These are phyloP conservation scores for Pyrenophora seminiperda DNA, from an alignment of 2,329 filamentous ascomycete genomes.

Conservation along the genomic window DNA sequence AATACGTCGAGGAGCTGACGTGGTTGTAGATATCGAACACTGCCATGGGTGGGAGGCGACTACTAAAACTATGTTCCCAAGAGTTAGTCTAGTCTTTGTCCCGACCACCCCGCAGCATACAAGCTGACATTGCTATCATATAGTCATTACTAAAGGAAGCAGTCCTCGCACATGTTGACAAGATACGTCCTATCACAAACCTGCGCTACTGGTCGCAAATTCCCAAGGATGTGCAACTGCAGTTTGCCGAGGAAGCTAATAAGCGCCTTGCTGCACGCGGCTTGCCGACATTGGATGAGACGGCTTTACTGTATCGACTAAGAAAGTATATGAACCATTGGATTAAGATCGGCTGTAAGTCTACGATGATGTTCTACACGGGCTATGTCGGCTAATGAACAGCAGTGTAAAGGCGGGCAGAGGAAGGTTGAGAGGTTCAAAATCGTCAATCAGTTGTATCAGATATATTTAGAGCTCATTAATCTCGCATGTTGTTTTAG, in stretches of 20 bases:
- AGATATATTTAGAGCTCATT: no score
- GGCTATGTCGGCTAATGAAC: not conserved
- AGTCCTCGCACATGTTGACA: not conserved
- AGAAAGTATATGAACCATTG: conserved; percentile 12
- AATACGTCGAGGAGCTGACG: not conserved
- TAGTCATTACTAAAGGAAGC: conserved; percentile 2
- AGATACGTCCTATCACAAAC: not conserved
- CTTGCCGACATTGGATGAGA: conserved; percentile 6
- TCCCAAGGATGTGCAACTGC: conserved; percentile 1
- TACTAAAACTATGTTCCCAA: not conserved
- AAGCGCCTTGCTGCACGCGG: conserved; percentile 1
- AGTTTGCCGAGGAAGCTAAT: conserved; percentile 4
- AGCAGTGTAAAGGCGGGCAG: no score
- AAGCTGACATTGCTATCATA: no score
- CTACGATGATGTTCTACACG: not conserved
- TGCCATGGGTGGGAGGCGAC: not conserved
- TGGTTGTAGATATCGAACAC: not conserved
- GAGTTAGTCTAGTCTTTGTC: not conserved
- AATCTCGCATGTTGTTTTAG: no score
- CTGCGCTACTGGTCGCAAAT: conserved; percentile 12
- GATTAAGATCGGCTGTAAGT: conserved; percentile 4
- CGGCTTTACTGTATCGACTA: conserved; percentile 4
- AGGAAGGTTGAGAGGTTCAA: no score
- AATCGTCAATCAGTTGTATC: no score
- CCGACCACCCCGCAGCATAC: no score